These are phyloP conservation scores for Bruguiera parviflora DNA, from an alignment of 345 rosid genomes.

Conservation along the genomic window DNA sequence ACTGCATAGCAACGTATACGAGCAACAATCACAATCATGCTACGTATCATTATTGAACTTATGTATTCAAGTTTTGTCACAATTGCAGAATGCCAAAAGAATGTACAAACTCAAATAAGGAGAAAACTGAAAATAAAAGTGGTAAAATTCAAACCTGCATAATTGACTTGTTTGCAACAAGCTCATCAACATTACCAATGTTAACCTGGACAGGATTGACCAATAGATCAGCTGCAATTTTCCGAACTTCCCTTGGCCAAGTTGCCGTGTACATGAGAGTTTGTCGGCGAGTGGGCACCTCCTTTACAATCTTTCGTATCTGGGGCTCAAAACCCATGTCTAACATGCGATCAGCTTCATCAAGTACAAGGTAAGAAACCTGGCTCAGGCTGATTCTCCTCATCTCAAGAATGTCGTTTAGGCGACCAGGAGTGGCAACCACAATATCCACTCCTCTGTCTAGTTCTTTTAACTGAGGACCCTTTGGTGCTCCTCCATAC, in stretches of 20 bases:
- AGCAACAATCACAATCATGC: neutral
- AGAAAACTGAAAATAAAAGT: neutral
- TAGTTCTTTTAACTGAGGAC: conserved; percentile 83
- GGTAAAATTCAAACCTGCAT: conserved; percentile 60
- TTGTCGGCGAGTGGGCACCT: conserved; percentile 88
- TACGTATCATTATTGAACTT: no score
- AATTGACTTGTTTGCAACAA: conserved; percentile 96
- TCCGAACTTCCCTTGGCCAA: conserved; percentile 97
- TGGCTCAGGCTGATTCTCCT: conserved; percentile 81
- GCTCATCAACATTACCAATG: conserved; percentile 94
- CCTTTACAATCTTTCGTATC: conserved; percentile 90
- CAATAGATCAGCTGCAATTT: conserved; percentile 92
- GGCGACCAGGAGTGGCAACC: conserved; percentile 98
- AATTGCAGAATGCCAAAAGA: neutral
- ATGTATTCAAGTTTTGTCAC: neutral
- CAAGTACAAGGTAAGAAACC: conserved; percentile 88
- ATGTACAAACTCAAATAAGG: neutral
- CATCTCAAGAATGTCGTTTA: conserved; percentile 98
- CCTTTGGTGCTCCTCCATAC: conserved; percentile 99
- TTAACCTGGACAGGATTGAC: conserved; percentile 95
- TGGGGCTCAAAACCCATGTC: conserved; percentile 99
- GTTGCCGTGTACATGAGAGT: conserved; percentile 99
- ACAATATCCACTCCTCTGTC: conserved; percentile 93
- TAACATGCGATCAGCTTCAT: conserved; percentile 98
- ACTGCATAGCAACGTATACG: conserved; percentile 36